Evolutionary conservation across 2,329 filamentous ascomycete genomes (phyloP).

Genomic region (Fusarium odoratissimum): DNA sequence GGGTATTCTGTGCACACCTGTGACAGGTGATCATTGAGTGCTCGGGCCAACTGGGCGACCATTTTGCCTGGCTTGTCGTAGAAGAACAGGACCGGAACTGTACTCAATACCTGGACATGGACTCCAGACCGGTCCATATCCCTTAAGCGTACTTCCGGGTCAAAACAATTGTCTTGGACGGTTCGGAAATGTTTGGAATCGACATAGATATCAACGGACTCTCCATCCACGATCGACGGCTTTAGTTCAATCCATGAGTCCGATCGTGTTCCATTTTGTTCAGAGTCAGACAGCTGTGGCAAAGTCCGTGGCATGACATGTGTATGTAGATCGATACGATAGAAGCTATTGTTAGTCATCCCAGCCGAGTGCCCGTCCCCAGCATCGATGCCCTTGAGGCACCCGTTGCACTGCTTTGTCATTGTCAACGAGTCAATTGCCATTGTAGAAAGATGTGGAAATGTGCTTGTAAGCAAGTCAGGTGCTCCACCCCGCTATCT

Average conservation of each 20-base stretch:
- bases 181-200: neutral
- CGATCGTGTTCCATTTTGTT: neutral
- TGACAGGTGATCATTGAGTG: neutral
- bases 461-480: neutral
- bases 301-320: neutral
- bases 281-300: neutral
- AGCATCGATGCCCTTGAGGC: neutral
- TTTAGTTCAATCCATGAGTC: neutral
- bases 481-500: fast-evolving
- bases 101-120: neutral
- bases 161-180: neutral
- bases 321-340: neutral
- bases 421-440: neutral
- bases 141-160: neutral
- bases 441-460: neutral
- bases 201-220: neutral
- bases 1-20: neutral
- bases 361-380: neutral
- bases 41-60: neutral
- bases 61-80: neutral
- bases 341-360: neutral
- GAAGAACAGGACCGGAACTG: neutral
- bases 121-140: neutral
- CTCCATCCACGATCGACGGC: neutral
- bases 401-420: neutral